Evolutionary conservation across 495 filamentous ascomycete genomes (phyloP).

Genomic region (Aspergillus homomorphus): DNA sequence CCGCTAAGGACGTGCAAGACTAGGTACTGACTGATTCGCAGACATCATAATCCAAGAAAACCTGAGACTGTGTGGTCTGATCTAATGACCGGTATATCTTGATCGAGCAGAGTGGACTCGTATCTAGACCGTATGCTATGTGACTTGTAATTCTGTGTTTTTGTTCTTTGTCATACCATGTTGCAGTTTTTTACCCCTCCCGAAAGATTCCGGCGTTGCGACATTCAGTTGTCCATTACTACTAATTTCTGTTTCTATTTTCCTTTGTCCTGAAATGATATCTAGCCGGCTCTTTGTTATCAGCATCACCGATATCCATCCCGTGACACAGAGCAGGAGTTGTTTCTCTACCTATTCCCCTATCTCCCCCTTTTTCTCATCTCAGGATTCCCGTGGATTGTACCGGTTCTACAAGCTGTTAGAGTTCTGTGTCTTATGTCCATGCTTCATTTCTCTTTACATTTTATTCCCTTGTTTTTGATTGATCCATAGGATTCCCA

Average conservation of each 20-base stretch:
- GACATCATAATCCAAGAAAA: conserved; percentile 99
- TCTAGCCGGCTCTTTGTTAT: conserved; percentile 41
- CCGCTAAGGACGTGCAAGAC: neutral
- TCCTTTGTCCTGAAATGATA: conserved; percentile 40
- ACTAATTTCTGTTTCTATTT: conserved; percentile 24
- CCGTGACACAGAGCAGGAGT: conserved; percentile 40
- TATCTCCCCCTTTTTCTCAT: conserved; percentile 13
- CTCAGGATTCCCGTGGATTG: conserved; percentile 13
- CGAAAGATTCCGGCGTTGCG: conserved; percentile 46
- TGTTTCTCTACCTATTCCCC: conserved; percentile 6
- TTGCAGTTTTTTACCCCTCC: conserved; percentile 25
- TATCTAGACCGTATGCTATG: conserved; percentile 39
- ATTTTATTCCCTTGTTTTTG: conserved; percentile 11
- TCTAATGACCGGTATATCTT: conserved; percentile 57
- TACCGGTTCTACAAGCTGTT: conserved; percentile 1
- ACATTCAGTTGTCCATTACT: conserved; percentile 34
- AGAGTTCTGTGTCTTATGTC: conserved; percentile 1
- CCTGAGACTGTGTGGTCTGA: conserved; percentile 94
- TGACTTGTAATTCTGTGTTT: conserved; percentile 28
- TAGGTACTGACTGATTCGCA: conserved; percentile 30
- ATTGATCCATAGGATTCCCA: conserved; percentile 10
- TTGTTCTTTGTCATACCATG: conserved; percentile 26
- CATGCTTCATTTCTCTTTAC: conserved; percentile 3
- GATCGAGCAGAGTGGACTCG: conserved; percentile 33
- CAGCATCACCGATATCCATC: conserved; percentile 35